phyloP scores from a whole-genome alignment of 495 filamentous ascomycete genomes.

The Cudoniella acicularis region DNA sequence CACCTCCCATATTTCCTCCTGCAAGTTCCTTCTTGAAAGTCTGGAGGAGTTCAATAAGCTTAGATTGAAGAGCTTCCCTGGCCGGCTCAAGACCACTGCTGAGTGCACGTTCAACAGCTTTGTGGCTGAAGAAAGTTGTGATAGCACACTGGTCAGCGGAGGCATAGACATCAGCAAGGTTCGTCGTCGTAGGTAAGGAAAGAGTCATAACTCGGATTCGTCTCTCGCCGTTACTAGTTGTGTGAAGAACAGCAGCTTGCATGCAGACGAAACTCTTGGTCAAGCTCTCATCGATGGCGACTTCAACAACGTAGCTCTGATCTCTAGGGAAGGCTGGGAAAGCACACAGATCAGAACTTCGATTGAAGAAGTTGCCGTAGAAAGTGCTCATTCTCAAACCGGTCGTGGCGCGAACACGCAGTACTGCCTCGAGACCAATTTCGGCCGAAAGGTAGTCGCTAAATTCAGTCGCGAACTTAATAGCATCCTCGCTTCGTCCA shows the following conservation, averaged over 20 bases:
- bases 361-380: constrained; percentile 99
- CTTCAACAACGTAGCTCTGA: constrained; percentile 97
- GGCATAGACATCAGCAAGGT: constrained; percentile 85
- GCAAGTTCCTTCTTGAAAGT: constrained; percentile 97
- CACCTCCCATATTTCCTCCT: constrained; percentile 89
- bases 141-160: constrained; percentile 93
- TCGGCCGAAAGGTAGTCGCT: constrained; percentile 93
- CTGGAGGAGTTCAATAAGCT: constrained; percentile 86
- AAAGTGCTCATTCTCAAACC: constrained; percentile 95
- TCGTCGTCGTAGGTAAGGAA: constrained; percentile 87
- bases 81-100: constrained; percentile 86
- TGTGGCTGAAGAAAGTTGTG: constrained; percentile 92
- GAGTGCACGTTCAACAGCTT: constrained; percentile 88
- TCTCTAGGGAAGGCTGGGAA: constrained; percentile 98
- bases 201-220: constrained; percentile 93
- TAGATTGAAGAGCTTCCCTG: constrained; percentile 82
- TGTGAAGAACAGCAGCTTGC: constrained; percentile 96
- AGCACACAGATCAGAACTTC: constrained; percentile 92
- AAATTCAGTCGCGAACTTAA: constrained; percentile 96
- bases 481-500: constrained; percentile 84
- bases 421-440: constrained; percentile 93
- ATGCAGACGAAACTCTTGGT: constrained; percentile 92
- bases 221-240: constrained; percentile 94
- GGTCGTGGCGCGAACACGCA: constrained; percentile 91
- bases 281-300: constrained; percentile 93